phyloP scores from a whole-genome alignment of 2,329 filamentous ascomycete species.

The Clarireedia monteithiana region DNA sequence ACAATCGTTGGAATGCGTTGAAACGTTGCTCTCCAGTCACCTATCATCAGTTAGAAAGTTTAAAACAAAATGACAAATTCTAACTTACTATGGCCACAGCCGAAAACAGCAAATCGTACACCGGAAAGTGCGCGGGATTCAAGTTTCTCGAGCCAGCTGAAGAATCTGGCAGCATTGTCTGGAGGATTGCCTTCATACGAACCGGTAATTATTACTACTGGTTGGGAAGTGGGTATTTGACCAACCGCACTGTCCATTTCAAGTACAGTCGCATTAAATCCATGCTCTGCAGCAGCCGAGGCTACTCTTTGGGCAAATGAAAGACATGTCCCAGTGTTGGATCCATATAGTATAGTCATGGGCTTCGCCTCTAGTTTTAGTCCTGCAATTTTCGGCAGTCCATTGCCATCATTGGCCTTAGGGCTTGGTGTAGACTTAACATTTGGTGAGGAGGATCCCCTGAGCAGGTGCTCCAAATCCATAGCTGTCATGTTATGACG shows the following conservation, averaged over 20 bases:
- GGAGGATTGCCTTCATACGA: constrained; percentile 69
- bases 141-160: constrained; percentile 50
- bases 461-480: constrained; percentile 33
- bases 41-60: constrained; percentile 10
- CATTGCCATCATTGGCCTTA: too few relatives aligned
- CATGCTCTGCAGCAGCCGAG: constrained; percentile 47
- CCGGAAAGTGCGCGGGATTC: constrained; percentile 39
- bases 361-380: neutral
- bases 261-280: constrained; percentile 45
- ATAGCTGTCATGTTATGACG: constrained; percentile 40
- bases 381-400: neutral
- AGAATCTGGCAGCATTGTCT: constrained; percentile 62
- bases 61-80: constrained; percentile 29
- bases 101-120: constrained; percentile 60
- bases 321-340: constrained; percentile 71
- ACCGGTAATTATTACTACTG: constrained; percentile 59
- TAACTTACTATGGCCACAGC: constrained; percentile 46
- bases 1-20: constrained; percentile 58
- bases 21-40: constrained; percentile 54
- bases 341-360: constrained; percentile 61
- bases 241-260: constrained; percentile 54
- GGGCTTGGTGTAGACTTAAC: neutral
- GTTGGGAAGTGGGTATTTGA: constrained; percentile 49
- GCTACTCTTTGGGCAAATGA: constrained; percentile 56
- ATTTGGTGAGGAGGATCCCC: constrained; percentile 4